Base-by-base conservation (phyloP, 1,284 basidiomycete genomes). In the Ceratobasidium theobromae region DNA sequence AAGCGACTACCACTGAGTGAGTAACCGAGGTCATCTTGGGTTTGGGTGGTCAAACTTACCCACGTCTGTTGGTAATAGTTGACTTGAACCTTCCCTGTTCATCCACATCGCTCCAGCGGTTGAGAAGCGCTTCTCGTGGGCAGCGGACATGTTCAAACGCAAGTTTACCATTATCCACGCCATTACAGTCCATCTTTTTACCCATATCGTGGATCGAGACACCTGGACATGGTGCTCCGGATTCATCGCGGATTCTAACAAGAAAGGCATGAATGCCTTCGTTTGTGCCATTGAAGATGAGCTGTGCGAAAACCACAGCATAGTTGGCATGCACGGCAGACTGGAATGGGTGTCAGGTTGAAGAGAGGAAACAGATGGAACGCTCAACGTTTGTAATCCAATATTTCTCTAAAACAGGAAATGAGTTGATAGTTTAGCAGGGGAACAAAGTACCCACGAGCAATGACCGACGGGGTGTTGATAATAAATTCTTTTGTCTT, bases 321-420 rank as follows among this genome's bases (percentile, higher is more conserved):
- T 62, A 67, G 66, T 62, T 67, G 38, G 66, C 66, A 43, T 67
- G 66, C 2, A 67, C 66, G n/a, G 66, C 66, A 18, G 55, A 53
- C 66, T 67, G 43, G 23, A 33, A 16, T 25, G 23, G 52, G 14
- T n/a, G 3, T 67, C 32, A 60, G 52, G 12, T 23, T 30, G 12
- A 16, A 3, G 2, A 33, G 21, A 33, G 23, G 9, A 28, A 32
- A 28, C 28, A 38, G 9, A 16, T 16, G 9, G 6, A 25, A 45
- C 23, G 12, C 27, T 33, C 18, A n/a, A 67, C 66, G 41, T 67
- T 60, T 40, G 66, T 65, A 25, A 65, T 65, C 52, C 52, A 65
- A 32, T 48, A 55, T 18, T 65, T 65, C 35, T 64, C 58, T 64
- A 21, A 11, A 21, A 6, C 14, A 8, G 38, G 23, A 27, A 49